Evolutionary conservation across 805 yeast species (phyloP), one percentile per base, ranked within the genome.

Genomic region (Blastobotrys chiropterorum): DNA sequence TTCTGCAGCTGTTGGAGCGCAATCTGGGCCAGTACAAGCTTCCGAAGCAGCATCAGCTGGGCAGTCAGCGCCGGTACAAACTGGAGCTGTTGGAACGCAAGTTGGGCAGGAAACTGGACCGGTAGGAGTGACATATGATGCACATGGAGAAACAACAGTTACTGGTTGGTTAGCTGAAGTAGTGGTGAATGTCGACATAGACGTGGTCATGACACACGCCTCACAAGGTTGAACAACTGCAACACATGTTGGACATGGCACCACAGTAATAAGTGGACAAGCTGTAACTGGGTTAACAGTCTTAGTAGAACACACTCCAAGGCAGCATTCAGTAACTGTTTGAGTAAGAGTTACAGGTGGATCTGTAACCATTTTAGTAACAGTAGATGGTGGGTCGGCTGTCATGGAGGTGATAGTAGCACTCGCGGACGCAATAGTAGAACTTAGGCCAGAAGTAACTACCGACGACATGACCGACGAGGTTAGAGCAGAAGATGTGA

Each of bases 331-430:
- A 20, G 21, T 17, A 5, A 42, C 44, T 11, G 44, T 42, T 42
- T 42, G 44, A 13, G 44, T 42, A 13, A 42, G n/a, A 7, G 44
- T 42, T 6, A 15, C 22, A 16, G 44, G 44, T 42, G 44, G 44
- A 20, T 42, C 44, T 7, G 44, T 17, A 39, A 39, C n/a, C 6
- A 6, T n/a, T 17, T 42, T 13, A 14, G 44, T 42, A 20, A 42
- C 21, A 17, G 44, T 42, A 17, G 44, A 17, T 6, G 44, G 7
- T 16, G 20, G n/a, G 14, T 16, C 20, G 22, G 22, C 44, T 38
- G 42, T 5, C 42, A 38, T n/a, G 4, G 34, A 26, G 11, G 34
- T 26, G 34, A 20, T 20, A 6, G 44, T 13, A 20, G 26, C n/a
- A n/a, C n/a, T n/a, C n/a, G n/a, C 19, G 20, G 44, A 42, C 8